Evolutionary conservation across 2,329 filamentous ascomycete species (phyloP).

Genomic region (Fusarium papillatum): DNA sequence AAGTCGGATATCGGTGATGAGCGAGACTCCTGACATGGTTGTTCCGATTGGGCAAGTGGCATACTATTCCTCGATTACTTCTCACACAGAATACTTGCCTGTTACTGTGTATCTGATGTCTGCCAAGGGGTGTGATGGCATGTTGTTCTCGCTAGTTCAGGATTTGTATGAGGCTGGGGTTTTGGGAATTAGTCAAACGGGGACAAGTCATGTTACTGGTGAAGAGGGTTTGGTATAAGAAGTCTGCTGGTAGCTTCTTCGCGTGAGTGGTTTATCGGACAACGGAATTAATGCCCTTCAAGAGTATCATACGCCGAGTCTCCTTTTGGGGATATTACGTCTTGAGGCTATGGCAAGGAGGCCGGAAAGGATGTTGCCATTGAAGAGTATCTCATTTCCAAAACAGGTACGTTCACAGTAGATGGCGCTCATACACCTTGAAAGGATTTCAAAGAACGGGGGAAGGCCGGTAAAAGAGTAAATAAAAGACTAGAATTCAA

Average conservation of each 20-base stretch:
- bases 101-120: neutral
- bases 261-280: neutral
- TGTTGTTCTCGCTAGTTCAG: neutral
- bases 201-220: neutral
- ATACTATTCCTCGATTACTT: neutral
- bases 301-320: neutral
- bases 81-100: neutral
- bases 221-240: neutral
- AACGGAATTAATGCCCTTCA: neutral
- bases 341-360: slow-evolving; percentile 37
- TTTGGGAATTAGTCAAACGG: neutral
- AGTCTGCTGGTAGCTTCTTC: neutral
- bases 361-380: slow-evolving; percentile 58
- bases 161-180: neutral
- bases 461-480: neutral
- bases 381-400: slow-evolving; percentile 57
- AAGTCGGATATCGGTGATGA: neutral
- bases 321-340: slow-evolving; percentile 30
- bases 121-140: neutral
- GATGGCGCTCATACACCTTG: neutral
- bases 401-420: slow-evolving; percentile 43
- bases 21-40: neutral
- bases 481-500: neutral
- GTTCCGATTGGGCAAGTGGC: neutral
- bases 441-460: too few relatives aligned